These are phyloP conservation scores for Dictyophora rubrovolvata DNA, from an alignment of 768 basidiomycete species.

Conservation along the genomic window DNA sequence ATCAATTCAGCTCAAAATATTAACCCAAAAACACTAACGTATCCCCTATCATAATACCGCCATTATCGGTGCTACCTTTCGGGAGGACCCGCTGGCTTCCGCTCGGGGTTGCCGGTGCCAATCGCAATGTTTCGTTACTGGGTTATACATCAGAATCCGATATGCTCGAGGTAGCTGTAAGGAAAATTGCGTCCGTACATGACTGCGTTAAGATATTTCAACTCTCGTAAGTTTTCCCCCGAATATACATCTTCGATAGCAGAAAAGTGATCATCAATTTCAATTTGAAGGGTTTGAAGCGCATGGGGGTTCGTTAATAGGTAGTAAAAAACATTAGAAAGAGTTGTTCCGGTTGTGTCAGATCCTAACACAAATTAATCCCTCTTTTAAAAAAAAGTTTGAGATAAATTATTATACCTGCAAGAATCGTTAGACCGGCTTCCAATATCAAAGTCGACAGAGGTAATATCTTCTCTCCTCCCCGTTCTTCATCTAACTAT, in stretches of 20 bases:
- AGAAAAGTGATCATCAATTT: constrained; percentile 31
- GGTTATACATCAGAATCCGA: not conserved
- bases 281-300: constrained; percentile 28
- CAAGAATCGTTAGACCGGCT: constrained; percentile 28
- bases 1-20: not conserved
- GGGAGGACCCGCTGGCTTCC: constrained; percentile 35
- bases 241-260: constrained; percentile 23
- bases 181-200: constrained; percentile 17
- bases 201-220: constrained; percentile 26
- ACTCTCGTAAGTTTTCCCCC: constrained; percentile 13
- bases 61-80: constrained; percentile 18
- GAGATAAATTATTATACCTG: constrained; percentile 17
- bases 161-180: too few relatives aligned
- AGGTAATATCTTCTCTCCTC: constrained; percentile 22
- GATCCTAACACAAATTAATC: constrained; percentile 18
- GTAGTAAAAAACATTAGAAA: constrained; percentile 30
- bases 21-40: constrained; percentile 22
- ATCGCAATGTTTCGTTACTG: constrained; percentile 41
- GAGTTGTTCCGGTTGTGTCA: constrained; percentile 35
- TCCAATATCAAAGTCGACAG: constrained; percentile 27
- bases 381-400: not conserved
- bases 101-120: constrained; percentile 41
- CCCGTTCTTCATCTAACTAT: constrained; percentile 24
- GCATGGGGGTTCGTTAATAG: constrained; percentile 29
- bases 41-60: constrained; percentile 29